These are phyloP conservation scores for Arthrobotrys megalospora DNA, from an alignment of 2,329 filamentous ascomycete genomes.

Conservation along the genomic window DNA sequence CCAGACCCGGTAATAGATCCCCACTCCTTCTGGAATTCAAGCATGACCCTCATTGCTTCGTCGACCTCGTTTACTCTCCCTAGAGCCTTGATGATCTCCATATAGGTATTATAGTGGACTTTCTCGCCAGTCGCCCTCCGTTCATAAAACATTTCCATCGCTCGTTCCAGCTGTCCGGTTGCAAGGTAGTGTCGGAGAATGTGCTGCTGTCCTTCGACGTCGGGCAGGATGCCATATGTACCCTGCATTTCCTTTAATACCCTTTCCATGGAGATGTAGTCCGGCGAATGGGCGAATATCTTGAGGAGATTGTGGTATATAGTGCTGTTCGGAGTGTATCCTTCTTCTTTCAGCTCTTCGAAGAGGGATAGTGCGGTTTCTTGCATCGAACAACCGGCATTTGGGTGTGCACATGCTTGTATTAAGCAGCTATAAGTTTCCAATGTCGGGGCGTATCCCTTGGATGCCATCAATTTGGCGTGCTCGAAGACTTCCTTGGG, in stretches of 20 bases:
- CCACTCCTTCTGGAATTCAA: slow-evolving; percentile 70
- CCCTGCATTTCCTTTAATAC: slow-evolving; percentile 81
- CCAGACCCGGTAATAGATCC: slow-evolving; percentile 65
- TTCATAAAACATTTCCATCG: slow-evolving; percentile 71
- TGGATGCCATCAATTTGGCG: slow-evolving; percentile 59
- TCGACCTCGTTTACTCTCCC: slow-evolving; percentile 81
- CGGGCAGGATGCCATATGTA: slow-evolving; percentile 77
- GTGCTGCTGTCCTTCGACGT: slow-evolving; percentile 75
- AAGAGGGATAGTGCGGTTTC: slow-evolving; percentile 72
- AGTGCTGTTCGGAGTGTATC: slow-evolving; percentile 76
- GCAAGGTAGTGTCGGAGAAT: slow-evolving; percentile 82
- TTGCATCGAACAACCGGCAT: slow-evolving; percentile 59
- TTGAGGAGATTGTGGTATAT: slow-evolving; percentile 81
- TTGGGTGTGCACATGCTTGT: slow-evolving; percentile 62
- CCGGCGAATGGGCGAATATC: slow-evolving; percentile 84
- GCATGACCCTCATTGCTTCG: slow-evolving; percentile 80
- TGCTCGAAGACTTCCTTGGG: slow-evolving; percentile 60
- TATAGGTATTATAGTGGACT: slow-evolving; percentile 78
- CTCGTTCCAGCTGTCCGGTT: slow-evolving; percentile 86
- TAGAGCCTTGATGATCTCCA: slow-evolving; percentile 82
- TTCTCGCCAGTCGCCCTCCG: slow-evolving; percentile 74
- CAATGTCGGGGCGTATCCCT: slow-evolving; percentile 58
- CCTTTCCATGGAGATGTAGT: slow-evolving; percentile 81
- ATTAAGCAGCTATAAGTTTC: slow-evolving; percentile 62
- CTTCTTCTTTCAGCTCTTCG: slow-evolving; percentile 77